phyloP scores from a whole-genome alignment of 2,329 filamentous ascomycete species.

The Ploettnerulaceae sp. region DNA sequence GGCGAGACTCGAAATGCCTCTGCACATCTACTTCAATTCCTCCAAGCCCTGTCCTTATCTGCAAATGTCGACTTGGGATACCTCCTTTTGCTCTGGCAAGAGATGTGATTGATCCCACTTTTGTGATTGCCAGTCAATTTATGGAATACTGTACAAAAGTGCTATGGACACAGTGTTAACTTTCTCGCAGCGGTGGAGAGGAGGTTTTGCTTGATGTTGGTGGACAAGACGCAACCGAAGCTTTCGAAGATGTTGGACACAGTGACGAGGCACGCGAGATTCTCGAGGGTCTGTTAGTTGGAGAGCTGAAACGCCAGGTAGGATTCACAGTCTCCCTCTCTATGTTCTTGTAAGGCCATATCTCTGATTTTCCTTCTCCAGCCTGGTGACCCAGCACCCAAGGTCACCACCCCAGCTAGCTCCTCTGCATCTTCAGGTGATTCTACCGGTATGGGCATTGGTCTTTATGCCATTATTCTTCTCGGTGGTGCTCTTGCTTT shows the following conservation, averaged over 20 bases:
- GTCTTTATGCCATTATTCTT: conserved; percentile 75
- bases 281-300: conserved; percentile 70
- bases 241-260: conserved; percentile 99
- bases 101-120: conserved; percentile 18
- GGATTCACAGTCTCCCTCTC: conserved; percentile 28
- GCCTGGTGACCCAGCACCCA: conserved; percentile 76
- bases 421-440: conserved; percentile 38
- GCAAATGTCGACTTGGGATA: neutral
- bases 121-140: conserved; percentile 2
- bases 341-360: no score
- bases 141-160: neutral
- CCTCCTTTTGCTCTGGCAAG: neutral
- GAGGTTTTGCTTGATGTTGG: conserved; percentile 95
- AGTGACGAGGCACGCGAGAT: conserved; percentile 97
- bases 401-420: conserved; percentile 49
- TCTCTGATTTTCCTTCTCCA: conserved; percentile 36
- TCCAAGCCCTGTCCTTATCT: neutral
- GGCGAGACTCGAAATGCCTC: no score
- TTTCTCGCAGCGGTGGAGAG: conserved; percentile 74
- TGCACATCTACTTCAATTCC: neutral
- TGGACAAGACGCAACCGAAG: conserved; percentile 94
- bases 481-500: conserved; percentile 74
- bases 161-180: conserved; percentile 13
- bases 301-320: conserved; percentile 76
- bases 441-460: conserved; percentile 61